A percentile compares a stretch with the other conserved stretches of the same genome.
phyloP scores from a whole-genome alignment of 331 rosid species.

The Malus hybrid region DNA sequence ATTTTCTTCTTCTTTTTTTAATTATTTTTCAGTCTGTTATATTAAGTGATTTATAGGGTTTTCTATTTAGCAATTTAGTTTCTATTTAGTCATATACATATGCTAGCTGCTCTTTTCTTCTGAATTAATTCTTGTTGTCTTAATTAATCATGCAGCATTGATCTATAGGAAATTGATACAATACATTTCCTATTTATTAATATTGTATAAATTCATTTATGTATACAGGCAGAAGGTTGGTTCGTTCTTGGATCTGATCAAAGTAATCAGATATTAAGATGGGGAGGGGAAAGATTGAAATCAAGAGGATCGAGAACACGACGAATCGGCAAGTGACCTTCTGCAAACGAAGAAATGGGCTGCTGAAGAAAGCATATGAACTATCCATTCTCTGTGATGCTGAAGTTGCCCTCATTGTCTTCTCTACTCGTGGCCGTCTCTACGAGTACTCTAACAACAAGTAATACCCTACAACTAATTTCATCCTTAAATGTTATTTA shows the following conservation, averaged over 20 bases:
- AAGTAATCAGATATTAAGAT: constrained; percentile 10
- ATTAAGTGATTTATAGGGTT: too few species aligned
- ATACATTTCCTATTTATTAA: too few species aligned
- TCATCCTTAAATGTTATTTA: background rate
- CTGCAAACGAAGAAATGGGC: constrained; percentile 90
- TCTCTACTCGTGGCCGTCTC: constrained; percentile 90
- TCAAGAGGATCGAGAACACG: constrained; percentile 84
- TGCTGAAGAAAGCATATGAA: constrained; percentile 84
- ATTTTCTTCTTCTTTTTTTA: too few species aligned
- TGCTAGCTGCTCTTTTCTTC: background rate
- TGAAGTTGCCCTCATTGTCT: constrained; percentile 82
- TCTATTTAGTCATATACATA: background rate
- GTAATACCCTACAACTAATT: constrained; percentile 11
- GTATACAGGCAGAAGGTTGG: too few species aligned
- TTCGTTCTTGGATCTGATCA: too few species aligned
- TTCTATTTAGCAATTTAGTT: too few species aligned
- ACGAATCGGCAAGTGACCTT: constrained; percentile 87
- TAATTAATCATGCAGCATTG: background rate
- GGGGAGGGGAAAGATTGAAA: constrained; percentile 95
- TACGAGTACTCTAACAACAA: constrained; percentile 84
- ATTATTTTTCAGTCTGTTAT: background rate
- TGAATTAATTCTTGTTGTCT: background rate
- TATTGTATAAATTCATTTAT: too few species aligned
- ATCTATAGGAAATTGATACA: background rate
- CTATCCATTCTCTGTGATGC: constrained; percentile 87